A percentile compares a stretch with the other conserved stretches of the same genome.
These are phyloP conservation scores for Sporothrix brasiliensis DNA, from an alignment of 2,329 filamentous ascomycete species.

Conservation along the genomic window DNA sequence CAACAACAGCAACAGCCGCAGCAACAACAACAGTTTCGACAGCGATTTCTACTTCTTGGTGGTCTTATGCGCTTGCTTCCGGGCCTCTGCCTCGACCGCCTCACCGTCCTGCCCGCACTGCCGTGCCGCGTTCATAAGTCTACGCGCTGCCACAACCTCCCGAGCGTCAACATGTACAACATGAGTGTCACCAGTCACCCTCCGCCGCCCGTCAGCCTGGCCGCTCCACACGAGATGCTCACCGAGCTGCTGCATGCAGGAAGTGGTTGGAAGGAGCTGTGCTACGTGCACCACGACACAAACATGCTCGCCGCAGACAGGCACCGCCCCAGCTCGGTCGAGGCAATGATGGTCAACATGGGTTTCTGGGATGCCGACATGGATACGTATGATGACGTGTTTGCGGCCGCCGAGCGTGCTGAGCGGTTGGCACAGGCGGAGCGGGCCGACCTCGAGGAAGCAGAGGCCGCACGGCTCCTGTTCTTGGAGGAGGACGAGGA, in stretches of 20 bases:
- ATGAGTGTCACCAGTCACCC: constrained; percentile 29
- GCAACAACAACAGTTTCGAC: constrained; percentile 21
- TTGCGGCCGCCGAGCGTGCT: constrained; percentile 29
- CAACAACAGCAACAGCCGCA: constrained; percentile 4
- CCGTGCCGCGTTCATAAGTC: constrained; percentile 34
- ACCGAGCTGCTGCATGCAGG: constrained; percentile 35
- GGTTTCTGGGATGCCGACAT: constrained; percentile 37
- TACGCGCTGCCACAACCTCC: constrained; percentile 30
- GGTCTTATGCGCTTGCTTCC: constrained; percentile 37
- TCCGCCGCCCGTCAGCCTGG: constrained; percentile 17
- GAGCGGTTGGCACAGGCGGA: neutral
- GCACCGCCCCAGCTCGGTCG: constrained; percentile 34
- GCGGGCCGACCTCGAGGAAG: constrained; percentile 14
- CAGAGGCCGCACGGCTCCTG: neutral
- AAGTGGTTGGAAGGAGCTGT: constrained; percentile 37
- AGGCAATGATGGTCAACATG: constrained; percentile 38
- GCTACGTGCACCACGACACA: constrained; percentile 37
- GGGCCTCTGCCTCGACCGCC: constrained; percentile 35
- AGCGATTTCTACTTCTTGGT: constrained; percentile 34
- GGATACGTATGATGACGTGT: constrained; percentile 32
- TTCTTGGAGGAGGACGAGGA: constrained; percentile 22
- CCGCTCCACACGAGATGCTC: constrained; percentile 34
- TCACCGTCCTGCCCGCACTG: constrained; percentile 35
- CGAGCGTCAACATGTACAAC: constrained; percentile 32
- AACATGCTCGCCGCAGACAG: constrained; percentile 33